These are phyloP conservation scores for Chlorella sp. DNA, from an alignment of 139 green algal genomes.

Conservation along the genomic window DNA sequence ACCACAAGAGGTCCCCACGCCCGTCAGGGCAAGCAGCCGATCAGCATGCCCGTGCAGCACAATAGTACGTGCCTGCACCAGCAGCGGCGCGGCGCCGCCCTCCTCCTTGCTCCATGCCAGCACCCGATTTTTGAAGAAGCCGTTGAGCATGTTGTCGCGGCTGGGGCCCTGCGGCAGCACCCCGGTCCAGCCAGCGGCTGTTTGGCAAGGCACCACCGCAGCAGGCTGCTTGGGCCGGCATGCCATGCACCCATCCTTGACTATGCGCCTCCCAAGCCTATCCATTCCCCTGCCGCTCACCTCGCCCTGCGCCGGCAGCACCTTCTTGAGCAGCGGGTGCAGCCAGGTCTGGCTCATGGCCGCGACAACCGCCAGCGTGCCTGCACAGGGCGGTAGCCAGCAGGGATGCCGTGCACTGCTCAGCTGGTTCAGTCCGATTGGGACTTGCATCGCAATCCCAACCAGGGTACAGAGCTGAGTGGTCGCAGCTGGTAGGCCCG, in stretches of 20 bases:
- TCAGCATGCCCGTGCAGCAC: not conserved
- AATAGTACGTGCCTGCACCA: not conserved
- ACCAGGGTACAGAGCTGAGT: no score
- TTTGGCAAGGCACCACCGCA: no score
- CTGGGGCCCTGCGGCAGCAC: conserved; percentile 1
- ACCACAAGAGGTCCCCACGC: no score
- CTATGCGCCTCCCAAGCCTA: no score
- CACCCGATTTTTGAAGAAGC: conserved; percentile 36
- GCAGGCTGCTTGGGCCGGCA: no score
- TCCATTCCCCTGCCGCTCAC: not conserved
- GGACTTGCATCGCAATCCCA: no score
- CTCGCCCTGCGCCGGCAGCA: conserved; percentile 43
- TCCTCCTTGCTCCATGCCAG: conserved; percentile 27
- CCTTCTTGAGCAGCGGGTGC: conserved; percentile 40
- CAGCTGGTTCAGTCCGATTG: no score
- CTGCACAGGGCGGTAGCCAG: no score
- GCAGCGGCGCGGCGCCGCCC: not conserved
- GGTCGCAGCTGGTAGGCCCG: no score
- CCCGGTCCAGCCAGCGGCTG: no score
- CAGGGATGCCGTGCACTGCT: no score
- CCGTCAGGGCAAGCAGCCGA: not conserved
- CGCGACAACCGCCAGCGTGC: not conserved
- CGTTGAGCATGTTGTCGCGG: conserved; percentile 16
- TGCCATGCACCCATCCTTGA: no score
- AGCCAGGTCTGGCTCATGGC: conserved; percentile 35